Evolutionary conservation across 2,329 filamentous ascomycete species (phyloP), one percentile per base, ranked within the genome.

Genomic region (Fusarium vanettenii): DNA sequence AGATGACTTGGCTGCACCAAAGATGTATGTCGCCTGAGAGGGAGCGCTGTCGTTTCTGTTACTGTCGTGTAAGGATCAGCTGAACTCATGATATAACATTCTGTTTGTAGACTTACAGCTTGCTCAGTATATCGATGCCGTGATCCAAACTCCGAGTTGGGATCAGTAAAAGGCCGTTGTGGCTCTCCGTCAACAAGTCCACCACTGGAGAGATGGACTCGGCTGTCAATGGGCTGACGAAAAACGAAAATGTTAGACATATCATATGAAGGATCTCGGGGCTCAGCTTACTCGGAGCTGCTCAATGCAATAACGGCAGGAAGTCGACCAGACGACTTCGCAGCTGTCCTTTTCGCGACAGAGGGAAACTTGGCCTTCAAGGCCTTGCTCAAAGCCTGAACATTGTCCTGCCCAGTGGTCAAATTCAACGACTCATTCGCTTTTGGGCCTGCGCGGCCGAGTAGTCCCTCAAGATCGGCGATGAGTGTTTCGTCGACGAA

Each of bases 261-360:
- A 5, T 7, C 6, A 18, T 0, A 50, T 29, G 5, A 27, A 5
- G 16, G 6, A 18, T 1, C 2, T 27, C 2, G 0, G 16, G 25
- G 3, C 45, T 13, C 25, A 4, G 14, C 45, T 50, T 29, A 50
- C 45, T 50, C 45, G 10, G 45, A 50, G 25, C 9, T 29, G 16
- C 3, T 50, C 45, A 50, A 50, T 29, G 25, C 8, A 1, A 50
- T 29, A n/a, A 50, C 9, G 1, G 45, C 45, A 50, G 45, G 25
- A 29, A 50, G 45, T 4, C 29, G 25, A 5, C 16, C 9, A 11
- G 22, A 50, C 3, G 45, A 5, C 10, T 50, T 29, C 3, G 9
- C 6, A 13, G 45, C 14, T 6, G 45, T 29, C 25, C 16, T 5
- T 3, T n/a, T 50, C 0, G 16, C 5, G 16, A 29, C 5, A 4